Evolutionary conservation across 106 monocot genomes (phyloP).

Genomic region (Dendrobium chrysotoxum): DNA sequence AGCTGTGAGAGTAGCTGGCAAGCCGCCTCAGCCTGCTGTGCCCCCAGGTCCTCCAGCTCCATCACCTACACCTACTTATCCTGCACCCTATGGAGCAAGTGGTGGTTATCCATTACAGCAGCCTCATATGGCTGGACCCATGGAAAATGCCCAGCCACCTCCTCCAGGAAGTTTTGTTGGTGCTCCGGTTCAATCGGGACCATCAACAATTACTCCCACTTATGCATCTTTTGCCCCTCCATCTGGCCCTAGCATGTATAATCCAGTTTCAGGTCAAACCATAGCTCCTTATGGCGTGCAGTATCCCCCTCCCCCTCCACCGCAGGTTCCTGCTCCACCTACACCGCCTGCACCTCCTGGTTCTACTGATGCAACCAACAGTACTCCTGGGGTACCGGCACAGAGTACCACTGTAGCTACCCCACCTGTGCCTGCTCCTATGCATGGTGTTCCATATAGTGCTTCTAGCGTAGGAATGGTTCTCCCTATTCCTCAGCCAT

Average conservation of each 20-base stretch:
- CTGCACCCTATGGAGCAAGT: slow-evolving; percentile 20
- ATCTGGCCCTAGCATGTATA: slow-evolving; percentile 22
- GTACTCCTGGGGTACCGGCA: slow-evolving; percentile 26
- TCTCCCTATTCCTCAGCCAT: slow-evolving; percentile 11
- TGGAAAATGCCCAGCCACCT: slow-evolving; percentile 23
- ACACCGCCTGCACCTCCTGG: slow-evolving; percentile 27
- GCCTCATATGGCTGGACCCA: slow-evolving; percentile 15
- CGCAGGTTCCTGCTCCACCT: slow-evolving; percentile 6
- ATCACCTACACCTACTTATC: slow-evolving; percentile 18
- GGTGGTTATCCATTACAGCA: slow-evolving; percentile 73
- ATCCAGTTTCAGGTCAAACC: slow-evolving; percentile 11
- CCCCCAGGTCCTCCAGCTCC: slow-evolving; percentile 64
- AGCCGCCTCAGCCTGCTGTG: slow-evolving; percentile 68
- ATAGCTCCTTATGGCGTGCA: slow-evolving; percentile 28
- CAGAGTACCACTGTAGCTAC: slow-evolving; percentile 13
- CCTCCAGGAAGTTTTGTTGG: slow-evolving; percentile 44
- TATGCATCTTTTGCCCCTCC: slow-evolving; percentile 38
- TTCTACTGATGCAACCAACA: slow-evolving; percentile 38
- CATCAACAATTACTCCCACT: slow-evolving; percentile 21
- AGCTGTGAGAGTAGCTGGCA: slow-evolving; percentile 89
- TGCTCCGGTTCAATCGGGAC: slow-evolving; percentile 34
- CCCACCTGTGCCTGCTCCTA: slow-evolving; percentile 13
- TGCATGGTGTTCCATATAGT: slow-evolving; percentile 19
- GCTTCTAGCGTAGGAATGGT: slow-evolving; percentile 7
- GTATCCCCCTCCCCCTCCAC: slow-evolving; percentile 27